Percentiles rank a stretch among this genome's conserved stretches.
phyloP scores from a whole-genome alignment of 129 eudicot genomes.

The Chrysanthemum seticuspe region DNA sequence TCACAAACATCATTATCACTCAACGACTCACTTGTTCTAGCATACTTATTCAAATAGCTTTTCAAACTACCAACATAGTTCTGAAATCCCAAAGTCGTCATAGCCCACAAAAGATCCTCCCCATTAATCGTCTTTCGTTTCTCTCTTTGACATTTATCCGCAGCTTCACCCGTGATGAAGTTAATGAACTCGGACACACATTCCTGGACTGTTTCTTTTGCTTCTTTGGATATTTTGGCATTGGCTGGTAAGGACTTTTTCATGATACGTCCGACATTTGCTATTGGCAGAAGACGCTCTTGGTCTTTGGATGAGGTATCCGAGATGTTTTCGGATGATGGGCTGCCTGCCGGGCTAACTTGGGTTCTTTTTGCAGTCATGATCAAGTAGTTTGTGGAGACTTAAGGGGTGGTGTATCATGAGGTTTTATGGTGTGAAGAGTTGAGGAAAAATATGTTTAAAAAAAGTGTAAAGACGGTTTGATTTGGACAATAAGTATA shows the following conservation, averaged over 20 bases:
- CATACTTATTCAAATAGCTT: constrained; percentile 44
- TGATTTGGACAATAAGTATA: constrained; percentile 42
- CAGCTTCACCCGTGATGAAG: constrained; percentile 71
- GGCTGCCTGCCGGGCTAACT: constrained; percentile 34
- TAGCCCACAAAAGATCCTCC: constrained; percentile 76
- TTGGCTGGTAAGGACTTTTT: constrained; percentile 65
- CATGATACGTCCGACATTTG: constrained; percentile 73
- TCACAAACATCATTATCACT: constrained; percentile 16
- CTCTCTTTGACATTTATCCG: constrained; percentile 72
- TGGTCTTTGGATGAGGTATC: constrained; percentile 40
- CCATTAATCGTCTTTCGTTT: constrained; percentile 76
- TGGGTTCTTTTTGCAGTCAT: constrained; percentile 49
- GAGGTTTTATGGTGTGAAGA: constrained; percentile 29
- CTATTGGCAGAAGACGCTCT: constrained; percentile 62
- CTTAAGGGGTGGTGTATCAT: not conserved
- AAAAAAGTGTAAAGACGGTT: constrained; percentile 39
- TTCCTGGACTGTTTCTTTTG: constrained; percentile 71
- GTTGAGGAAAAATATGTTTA: constrained; percentile 18
- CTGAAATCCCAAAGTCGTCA: constrained; percentile 72
- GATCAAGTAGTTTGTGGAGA: constrained; percentile 17
- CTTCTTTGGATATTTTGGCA: constrained; percentile 72
- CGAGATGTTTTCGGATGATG: constrained; percentile 33
- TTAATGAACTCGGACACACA: constrained; percentile 75
- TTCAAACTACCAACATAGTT: constrained; percentile 56
- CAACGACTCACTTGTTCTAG: constrained; percentile 8